These are phyloP conservation scores for Setaria italica DNA, from an alignment of 202 grass and related monocot genomes.

Conservation along the genomic window DNA sequence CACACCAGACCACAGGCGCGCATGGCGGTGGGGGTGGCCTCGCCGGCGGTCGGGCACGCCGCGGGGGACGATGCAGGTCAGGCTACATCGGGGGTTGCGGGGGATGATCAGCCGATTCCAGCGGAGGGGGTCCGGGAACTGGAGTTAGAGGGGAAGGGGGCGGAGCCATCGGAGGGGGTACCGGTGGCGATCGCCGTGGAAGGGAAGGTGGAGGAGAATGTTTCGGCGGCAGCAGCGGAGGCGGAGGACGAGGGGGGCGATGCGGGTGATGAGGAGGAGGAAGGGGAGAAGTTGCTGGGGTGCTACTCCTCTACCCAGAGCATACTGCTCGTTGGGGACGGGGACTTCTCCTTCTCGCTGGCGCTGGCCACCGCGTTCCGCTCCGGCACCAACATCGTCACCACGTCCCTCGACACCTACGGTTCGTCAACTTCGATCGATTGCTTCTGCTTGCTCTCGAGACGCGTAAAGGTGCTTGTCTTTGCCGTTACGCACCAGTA, in stretches of 20 bases:
- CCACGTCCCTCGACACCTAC: slow-evolving; percentile 62
- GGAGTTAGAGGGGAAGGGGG: not conserved
- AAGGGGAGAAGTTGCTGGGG: slow-evolving; percentile 47
- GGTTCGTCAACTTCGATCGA: slow-evolving; percentile 33
- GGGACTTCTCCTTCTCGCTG: slow-evolving; percentile 75
- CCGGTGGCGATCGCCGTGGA: not conserved
- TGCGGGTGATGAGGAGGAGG: slow-evolving; percentile 29
- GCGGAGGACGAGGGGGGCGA: not conserved
- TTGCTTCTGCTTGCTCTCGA: not conserved
- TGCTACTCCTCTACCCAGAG: slow-evolving; percentile 57
- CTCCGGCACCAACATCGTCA: slow-evolving; percentile 63
- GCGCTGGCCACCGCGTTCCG: slow-evolving; percentile 57
- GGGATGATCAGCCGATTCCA: not conserved
- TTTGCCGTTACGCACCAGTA: not conserved
- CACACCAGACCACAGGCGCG: not conserved
- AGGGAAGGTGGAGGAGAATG: not conserved
- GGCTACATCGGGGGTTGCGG: not conserved
- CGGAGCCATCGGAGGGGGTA: slow-evolving; percentile 7
- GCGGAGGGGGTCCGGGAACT: not conserved
- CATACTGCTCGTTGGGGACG: slow-evolving; percentile 70
- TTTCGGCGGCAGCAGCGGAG: not conserved
- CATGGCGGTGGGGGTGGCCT: not conserved
- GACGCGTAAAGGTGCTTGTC: not conserved
- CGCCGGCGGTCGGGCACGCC: not conserved
- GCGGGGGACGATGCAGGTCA: not conserved